Evolutionary conservation across 495 filamentous ascomycete species (phyloP), one percentile per base, ranked within the genome.

Genomic region (Penicillium silybi): DNA sequence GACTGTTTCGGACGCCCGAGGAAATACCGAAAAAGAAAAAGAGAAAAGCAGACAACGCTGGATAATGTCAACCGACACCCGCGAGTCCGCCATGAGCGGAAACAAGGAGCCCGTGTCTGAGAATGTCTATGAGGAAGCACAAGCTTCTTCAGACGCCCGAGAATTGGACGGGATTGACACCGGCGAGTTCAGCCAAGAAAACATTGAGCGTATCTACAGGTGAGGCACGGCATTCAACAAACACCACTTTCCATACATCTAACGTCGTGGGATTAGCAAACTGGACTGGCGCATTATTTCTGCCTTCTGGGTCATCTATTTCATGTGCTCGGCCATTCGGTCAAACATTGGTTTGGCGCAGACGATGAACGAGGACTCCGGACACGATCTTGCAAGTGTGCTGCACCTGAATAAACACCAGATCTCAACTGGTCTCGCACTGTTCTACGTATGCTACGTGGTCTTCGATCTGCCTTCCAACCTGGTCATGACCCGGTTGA

Each of bases 271-370:
- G n/a, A n/a, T 8, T 8, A 74, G 80, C 51, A 95, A 93, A 66
- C 75, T 96, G 48, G 90, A 96, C 60, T 75, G 75, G 9, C 84
- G 90, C 40, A 92, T 96, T 64, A 87, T 96, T 53, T 88, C 90
- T 54, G 89, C 91, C 34, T 91, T 96, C 68, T 96, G 90, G 90
- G 70, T 85, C n/a, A 77, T 96, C 7, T 96, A 96, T 70, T 95
- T 96, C 66, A 78, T 96, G 51, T 89, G 87, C 76, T 93, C 92
- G 1, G 89, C 90, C 46, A 90, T 95, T 63, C 85, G 90, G 41
- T 92, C 88, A 55, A 95, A 95, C 76, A 86, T 96, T 55, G 88
- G 88, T 17, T 79, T 96, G 55, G 87, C 91, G 25, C 88, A 95
- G 67, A 95, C 92, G 2, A 95, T 95, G 90, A 95, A 95, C 66